Evolutionary conservation across 345 rosid genomes (phyloP), one percentile per base, ranked within the genome.

Genomic region (Cochlearia excelsa): DNA sequence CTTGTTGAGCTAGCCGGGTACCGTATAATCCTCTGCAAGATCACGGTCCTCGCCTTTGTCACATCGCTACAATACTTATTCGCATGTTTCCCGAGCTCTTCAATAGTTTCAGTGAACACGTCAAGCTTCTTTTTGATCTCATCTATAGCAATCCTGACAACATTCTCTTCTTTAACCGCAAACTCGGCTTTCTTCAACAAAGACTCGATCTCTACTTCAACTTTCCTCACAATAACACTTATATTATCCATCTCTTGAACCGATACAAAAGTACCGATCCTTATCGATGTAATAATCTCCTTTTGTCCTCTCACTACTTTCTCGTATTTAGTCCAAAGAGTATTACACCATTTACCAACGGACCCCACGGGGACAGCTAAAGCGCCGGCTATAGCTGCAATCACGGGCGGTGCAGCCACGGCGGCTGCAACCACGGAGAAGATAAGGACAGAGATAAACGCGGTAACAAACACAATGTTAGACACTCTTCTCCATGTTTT

Each of bases 401-500:
- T 63, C 16, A 88, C 69, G 11, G 95, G 93, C 0, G 97, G 97
- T 6, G 88, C 89, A 26, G 94, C 80, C 58, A 86, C 57, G 4
- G 97, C 87, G 47, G 91, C 97, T 55, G 98, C 97, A 61, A 86
- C 93, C 23, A 92, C 95, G 0, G 98, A 84, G 75, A 88, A 75
- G 46, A 88, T 81, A 75, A 88, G 62, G 3, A 84, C 88, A 26
- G 97, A 78, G 11, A 92, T 79, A 37, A 88, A 82, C 2, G 81
- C 79, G 3, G 96, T 63, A 3, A 79, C 86, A 51, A 92, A 88
- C 59, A 92, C 67, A 46, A 86, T 83, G 52, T 88, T 86, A 0
- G 98, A 75, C 38, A 92, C 77, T 64, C 71, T 88, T 80, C 74
- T 77, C 98, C 96, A 88, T 56, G 82, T 61, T 75, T 84, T 83